phyloP scores from a whole-genome alignment of 345 rosid genomes.

The Noccaea caerulescens region DNA sequence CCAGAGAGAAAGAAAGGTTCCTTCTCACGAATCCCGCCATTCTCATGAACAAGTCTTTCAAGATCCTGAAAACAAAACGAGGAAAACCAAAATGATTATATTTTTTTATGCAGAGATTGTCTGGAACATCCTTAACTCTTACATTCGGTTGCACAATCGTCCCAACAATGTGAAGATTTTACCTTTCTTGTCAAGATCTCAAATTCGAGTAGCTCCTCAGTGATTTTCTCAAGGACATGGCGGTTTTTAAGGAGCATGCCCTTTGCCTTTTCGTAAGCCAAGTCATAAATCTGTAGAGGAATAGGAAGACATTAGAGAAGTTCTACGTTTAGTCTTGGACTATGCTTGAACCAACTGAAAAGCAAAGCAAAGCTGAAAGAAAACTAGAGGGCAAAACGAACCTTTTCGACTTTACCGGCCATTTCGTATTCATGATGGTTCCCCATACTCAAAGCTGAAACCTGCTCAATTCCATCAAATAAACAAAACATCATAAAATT shows the following conservation, averaged over 20 bases:
- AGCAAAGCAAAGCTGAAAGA: background rate
- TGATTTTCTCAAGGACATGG: slow-evolving; percentile 79
- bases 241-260: slow-evolving; percentile 76
- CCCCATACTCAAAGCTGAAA: slow-evolving; percentile 84
- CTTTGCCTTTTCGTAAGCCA: slow-evolving; percentile 79
- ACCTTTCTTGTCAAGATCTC: slow-evolving; percentile 93
- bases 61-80: slow-evolving; percentile 58
- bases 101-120: slow-evolving; percentile 3
- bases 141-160: slow-evolving; percentile 6
- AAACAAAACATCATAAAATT: slow-evolving; percentile 25
- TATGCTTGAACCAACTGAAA: slow-evolving; percentile 29
- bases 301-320: slow-evolving; percentile 20
- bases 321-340: slow-evolving; percentile 26
- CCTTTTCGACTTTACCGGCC: slow-evolving; percentile 93
- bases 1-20: slow-evolving; percentile 77
- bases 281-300: slow-evolving; percentile 67
- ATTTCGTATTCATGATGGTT: slow-evolving; percentile 78
- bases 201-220: slow-evolving; percentile 83
- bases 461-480: slow-evolving; percentile 48
- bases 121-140: slow-evolving; percentile 22
- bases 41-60: slow-evolving; percentile 66
- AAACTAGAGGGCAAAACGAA: slow-evolving; percentile 30
- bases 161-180: slow-evolving; percentile 31
- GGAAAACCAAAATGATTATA: slow-evolving; percentile 17
- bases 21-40: slow-evolving; percentile 68